A percentile compares a stretch with the other conserved stretches of the same genome.
Evolutionary conservation across 2,329 filamentous ascomycete genomes (phyloP).

Genomic region (Fusarium metavorans): DNA sequence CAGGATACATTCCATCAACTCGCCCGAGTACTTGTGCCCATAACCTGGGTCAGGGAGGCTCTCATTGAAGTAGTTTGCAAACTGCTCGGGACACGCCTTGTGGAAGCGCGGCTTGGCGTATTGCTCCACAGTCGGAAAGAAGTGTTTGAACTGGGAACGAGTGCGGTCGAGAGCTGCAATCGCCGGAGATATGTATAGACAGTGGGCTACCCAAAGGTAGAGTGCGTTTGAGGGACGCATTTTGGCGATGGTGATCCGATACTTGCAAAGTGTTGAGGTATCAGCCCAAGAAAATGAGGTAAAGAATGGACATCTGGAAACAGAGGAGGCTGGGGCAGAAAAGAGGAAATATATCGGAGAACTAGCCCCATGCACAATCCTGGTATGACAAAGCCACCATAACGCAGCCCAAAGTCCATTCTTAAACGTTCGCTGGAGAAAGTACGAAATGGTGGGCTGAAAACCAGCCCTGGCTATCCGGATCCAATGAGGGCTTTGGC

Average conservation of each 20-base stretch:
- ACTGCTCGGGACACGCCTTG: slow-evolving; percentile 7
- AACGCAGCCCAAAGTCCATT: background rate
- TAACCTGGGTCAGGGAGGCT: slow-evolving; percentile 1
- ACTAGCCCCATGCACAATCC: background rate
- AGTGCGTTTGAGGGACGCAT: slow-evolving; percentile 18
- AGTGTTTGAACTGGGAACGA: slow-evolving; percentile 14
- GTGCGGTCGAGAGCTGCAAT: slow-evolving; percentile 7
- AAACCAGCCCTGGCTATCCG: background rate
- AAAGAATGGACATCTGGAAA: background rate
- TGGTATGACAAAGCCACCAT: background rate
- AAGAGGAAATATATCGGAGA: background rate
- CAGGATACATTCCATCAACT: slow-evolving; percentile 16
- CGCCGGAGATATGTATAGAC: slow-evolving; percentile 6
- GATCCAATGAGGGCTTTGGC: background rate
- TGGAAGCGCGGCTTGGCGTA: slow-evolving; percentile 2
- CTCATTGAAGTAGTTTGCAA: slow-evolving; percentile 23
- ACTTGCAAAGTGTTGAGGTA: background rate
- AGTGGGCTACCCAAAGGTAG: slow-evolving; percentile 8
- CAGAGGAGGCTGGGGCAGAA: background rate
- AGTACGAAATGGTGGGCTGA: background rate
- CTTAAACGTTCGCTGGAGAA: background rate
- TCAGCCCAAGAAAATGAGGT: background rate
- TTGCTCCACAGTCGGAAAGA: slow-evolving; percentile 14
- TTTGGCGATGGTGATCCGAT: background rate
- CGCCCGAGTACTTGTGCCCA: slow-evolving; percentile 3